These are phyloP conservation scores for Pelomyxa schiedti DNA, from an alignment of 78 protist genomes.

Conservation along the genomic window DNA sequence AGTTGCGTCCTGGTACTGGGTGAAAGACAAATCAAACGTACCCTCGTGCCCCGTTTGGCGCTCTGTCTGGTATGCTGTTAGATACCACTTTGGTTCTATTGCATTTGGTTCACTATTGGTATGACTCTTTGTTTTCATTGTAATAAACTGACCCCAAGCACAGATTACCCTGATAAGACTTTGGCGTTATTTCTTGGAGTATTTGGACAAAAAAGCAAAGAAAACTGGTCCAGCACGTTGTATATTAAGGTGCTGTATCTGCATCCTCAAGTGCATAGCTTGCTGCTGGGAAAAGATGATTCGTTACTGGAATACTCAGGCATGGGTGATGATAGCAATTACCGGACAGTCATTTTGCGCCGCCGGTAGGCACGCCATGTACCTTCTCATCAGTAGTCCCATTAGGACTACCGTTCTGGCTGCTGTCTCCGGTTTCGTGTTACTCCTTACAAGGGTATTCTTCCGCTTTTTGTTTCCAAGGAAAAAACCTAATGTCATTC, in stretches of 20 bases:
- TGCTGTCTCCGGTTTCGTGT: not conserved
- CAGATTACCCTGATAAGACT: no score
- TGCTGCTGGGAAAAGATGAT: conserved; percentile 65
- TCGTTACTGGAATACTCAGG: conserved; percentile 67
- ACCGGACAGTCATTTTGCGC: conserved; percentile 25
- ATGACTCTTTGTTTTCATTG: no score
- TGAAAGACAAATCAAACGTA: conserved; percentile 26
- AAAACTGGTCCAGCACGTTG: no score
- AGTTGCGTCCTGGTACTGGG: conserved; percentile 68
- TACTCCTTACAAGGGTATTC: not conserved
- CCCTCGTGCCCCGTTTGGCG: no score
- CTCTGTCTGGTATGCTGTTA: no score
- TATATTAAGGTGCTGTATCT: conserved; percentile 18
- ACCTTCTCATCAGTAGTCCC: not conserved
- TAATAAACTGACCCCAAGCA: no score
- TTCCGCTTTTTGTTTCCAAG: no score
- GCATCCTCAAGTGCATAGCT: conserved; percentile 55
- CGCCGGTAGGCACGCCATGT: not conserved
- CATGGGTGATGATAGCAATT: conserved; percentile 71
- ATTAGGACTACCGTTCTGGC: not conserved
- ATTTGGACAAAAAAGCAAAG: no score
- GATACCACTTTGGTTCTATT: conserved; percentile 73
- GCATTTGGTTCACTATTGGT: conserved; percentile 69
- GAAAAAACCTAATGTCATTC: no score
- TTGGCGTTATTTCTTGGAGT: no score